phyloP scores from a whole-genome alignment of 768 basidiomycete species.

The Tulasnella sp. region DNA sequence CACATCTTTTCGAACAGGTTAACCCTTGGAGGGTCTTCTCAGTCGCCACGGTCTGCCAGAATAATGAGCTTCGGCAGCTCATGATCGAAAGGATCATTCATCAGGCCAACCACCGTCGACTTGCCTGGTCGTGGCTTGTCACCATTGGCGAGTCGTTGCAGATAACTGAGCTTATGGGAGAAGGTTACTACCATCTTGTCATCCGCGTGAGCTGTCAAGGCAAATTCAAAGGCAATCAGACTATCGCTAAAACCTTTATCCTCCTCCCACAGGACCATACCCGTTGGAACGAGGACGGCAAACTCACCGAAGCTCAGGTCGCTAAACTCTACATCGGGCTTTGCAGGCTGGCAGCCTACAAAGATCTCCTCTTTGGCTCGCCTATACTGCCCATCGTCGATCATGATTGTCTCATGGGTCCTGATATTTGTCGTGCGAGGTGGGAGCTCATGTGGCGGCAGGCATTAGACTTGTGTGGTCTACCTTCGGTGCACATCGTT shows the following conservation, averaged over 20 bases:
- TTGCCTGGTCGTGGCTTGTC: constrained; percentile 12
- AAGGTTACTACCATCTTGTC: constrained; percentile 12
- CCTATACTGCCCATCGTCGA: constrained; percentile 3
- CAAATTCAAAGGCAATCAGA: background rate
- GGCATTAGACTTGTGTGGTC: background rate
- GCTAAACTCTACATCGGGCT: constrained; percentile 11
- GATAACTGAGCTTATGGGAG: constrained; percentile 4
- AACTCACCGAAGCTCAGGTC: constrained; percentile 7
- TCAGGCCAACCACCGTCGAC: background rate
- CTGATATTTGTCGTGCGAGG: constrained; percentile 6
- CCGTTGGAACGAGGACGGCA: constrained; percentile 9
- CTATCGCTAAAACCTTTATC: background rate
- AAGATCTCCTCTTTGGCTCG: constrained; percentile 6
- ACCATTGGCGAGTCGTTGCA: constrained; percentile 7
- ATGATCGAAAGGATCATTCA: constrained; percentile 11
- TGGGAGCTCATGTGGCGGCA: constrained; percentile 9
- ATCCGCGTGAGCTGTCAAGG: background rate
- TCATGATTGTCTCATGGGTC: constrained; percentile 8
- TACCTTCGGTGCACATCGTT: constrained; percentile 11
- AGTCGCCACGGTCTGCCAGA: constrained; percentile 7
- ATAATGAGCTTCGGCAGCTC: constrained; percentile 5
- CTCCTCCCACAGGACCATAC: background rate
- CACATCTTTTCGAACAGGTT: constrained; percentile 1
- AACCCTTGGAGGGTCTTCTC: constrained; percentile 13
- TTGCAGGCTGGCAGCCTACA: constrained; percentile 14